phyloP scores from a whole-genome alignment of 768 basidiomycete species.

The Leccinum rimulosum region DNA sequence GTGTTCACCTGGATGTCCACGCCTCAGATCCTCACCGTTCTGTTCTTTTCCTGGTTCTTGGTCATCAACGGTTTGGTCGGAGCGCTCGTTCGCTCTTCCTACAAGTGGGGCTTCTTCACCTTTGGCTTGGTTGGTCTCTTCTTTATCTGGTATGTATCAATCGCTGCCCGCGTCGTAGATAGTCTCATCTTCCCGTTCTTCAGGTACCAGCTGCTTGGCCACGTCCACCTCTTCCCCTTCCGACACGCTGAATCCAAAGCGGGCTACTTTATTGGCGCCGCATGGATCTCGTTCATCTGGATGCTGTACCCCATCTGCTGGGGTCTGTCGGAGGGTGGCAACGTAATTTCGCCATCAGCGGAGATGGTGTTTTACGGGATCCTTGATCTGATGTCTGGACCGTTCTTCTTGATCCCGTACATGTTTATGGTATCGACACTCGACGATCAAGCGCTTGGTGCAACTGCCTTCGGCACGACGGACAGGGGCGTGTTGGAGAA shows the following conservation, averaged over 20 bases:
- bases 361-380: slow-evolving; percentile 60
- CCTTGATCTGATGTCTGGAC: slow-evolving; percentile 38
- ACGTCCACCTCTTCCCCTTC: slow-evolving; percentile 28
- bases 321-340: slow-evolving; percentile 52
- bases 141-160: slow-evolving; percentile 46
- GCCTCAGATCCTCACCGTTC: slow-evolving; percentile 41
- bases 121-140: slow-evolving; percentile 47
- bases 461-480: slow-evolving; percentile 10
- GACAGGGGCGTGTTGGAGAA: slow-evolving; percentile 5
- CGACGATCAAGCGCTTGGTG: not conserved
- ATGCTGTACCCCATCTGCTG: slow-evolving; percentile 57
- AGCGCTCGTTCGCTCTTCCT: slow-evolving; percentile 45
- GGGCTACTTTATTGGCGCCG: slow-evolving; percentile 35
- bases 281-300: slow-evolving; percentile 53
- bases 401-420: slow-evolving; percentile 36
- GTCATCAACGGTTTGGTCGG: slow-evolving; percentile 49
- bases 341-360: slow-evolving; percentile 46
- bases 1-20: slow-evolving; percentile 47
- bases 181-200: not conserved
- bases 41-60: slow-evolving; percentile 42
- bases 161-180: not conserved
- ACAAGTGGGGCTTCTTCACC: slow-evolving; percentile 54
- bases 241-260: slow-evolving; percentile 21
- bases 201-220: slow-evolving; percentile 33
- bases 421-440: slow-evolving; percentile 16